Conservation (phyloP, 2,329 filamentous ascomycete genomes). For the Huntiella savannae region DNA sequence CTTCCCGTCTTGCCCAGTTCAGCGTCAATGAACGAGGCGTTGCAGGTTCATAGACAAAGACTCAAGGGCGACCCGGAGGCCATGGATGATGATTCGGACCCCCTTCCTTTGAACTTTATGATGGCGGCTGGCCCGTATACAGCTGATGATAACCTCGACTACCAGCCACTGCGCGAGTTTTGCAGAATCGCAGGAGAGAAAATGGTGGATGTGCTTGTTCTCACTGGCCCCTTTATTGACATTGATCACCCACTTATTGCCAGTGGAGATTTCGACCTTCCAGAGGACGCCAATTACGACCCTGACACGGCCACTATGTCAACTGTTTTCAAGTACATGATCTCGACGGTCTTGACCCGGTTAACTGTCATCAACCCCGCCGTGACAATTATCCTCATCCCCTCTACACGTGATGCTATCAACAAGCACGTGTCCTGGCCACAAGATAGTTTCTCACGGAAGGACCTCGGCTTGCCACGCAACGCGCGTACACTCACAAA, state of each 20-base stretch:
- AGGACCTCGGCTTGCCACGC: slow-evolving; percentile 62
- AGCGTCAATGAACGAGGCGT: slow-evolving; percentile 44
- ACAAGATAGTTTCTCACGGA: slow-evolving; percentile 39
- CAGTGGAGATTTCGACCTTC: slow-evolving; percentile 58
- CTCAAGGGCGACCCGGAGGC: slow-evolving; percentile 45
- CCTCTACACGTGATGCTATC: slow-evolving; percentile 65
- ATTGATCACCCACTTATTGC: slow-evolving; percentile 77
- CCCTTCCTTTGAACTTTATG: slow-evolving; percentile 52
- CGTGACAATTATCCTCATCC: slow-evolving; percentile 65
- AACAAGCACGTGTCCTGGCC: slow-evolving; percentile 78
- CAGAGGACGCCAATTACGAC: slow-evolving; percentile 45
- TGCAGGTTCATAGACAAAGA: slow-evolving; percentile 51
- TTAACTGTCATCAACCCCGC: slow-evolving; percentile 52
- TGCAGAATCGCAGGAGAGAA: slow-evolving; percentile 58
- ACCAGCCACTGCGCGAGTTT: slow-evolving; percentile 66
- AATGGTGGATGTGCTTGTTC: slow-evolving; percentile 58
- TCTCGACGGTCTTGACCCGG: slow-evolving; percentile 52
- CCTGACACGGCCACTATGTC: slow-evolving; percentile 62
- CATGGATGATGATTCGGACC: slow-evolving; percentile 31
- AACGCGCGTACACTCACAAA: slow-evolving; percentile 65
- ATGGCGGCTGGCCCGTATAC: slow-evolving; percentile 80
- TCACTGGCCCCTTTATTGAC: slow-evolving; percentile 80
- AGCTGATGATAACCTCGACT: slow-evolving; percentile 78
- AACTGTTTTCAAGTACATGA: slow-evolving; percentile 65
- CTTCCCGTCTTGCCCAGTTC: slow-evolving; percentile 57